phyloP scores from a whole-genome alignment of 108 stramenopile species.

The Nitzschia sp. region DNA sequence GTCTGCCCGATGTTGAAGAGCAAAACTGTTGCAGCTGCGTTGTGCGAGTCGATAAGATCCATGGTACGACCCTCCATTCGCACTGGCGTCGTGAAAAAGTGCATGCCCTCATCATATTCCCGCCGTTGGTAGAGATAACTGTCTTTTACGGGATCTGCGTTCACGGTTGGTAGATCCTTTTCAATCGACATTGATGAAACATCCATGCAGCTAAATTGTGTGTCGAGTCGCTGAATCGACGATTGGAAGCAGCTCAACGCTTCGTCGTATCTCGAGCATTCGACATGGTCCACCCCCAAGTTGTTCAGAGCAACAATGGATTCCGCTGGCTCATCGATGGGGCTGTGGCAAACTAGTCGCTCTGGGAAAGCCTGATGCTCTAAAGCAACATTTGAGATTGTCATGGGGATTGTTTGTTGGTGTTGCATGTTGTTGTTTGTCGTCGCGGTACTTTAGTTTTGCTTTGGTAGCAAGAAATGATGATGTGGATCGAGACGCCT shows the following conservation, averaged over 20 bases:
- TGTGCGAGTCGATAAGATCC: slow-evolving; percentile 19
- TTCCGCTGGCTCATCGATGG: slow-evolving; percentile 24
- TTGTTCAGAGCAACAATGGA: slow-evolving; percentile 38
- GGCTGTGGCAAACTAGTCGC: background rate
- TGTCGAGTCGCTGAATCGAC: slow-evolving; percentile 17
- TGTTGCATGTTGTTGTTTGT: slow-evolving; percentile 12
- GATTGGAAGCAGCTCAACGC: slow-evolving; percentile 23
- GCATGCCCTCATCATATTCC: slow-evolving; percentile 77
- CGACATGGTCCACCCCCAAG: slow-evolving; percentile 31
- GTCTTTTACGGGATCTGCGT: background rate
- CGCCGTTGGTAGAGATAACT: slow-evolving; percentile 35
- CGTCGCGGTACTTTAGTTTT: too few relatives aligned
- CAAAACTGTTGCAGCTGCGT: slow-evolving; percentile 36
- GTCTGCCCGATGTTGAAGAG: slow-evolving; percentile 63
- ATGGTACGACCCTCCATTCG: slow-evolving; percentile 29
- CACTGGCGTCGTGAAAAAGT: slow-evolving; percentile 35
- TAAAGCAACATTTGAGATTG: background rate
- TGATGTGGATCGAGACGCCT: too few relatives aligned
- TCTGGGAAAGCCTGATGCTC: background rate
- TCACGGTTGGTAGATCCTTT: background rate
- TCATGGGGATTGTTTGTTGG: slow-evolving; percentile 13
- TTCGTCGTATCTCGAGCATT: slow-evolving; percentile 13
- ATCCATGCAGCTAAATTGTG: background rate
- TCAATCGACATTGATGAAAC: background rate
- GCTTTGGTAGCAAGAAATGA: too few relatives aligned